Conservation (phyloP, 495 filamentous ascomycete species). For the Poronia punctata region DNA sequence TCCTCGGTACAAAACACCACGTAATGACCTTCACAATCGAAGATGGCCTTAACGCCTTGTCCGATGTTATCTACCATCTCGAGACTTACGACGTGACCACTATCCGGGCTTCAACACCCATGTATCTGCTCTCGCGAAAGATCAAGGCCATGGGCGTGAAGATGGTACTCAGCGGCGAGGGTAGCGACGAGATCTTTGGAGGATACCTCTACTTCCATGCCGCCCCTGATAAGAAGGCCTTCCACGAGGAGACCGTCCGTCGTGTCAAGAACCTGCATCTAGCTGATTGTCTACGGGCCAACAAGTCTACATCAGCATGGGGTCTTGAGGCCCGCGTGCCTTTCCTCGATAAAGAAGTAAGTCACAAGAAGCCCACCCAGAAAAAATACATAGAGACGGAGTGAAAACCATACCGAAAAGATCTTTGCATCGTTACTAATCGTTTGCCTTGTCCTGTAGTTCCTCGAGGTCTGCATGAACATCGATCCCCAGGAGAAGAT, state of each 20-base stretch:
- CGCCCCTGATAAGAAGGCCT: slow-evolving; percentile 80
- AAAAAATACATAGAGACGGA: no score
- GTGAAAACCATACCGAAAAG: no score
- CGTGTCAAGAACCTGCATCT: slow-evolving; percentile 93
- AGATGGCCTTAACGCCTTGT: slow-evolving; percentile 90
- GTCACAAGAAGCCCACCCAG: slow-evolving; percentile 7
- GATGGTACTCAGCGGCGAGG: slow-evolving; percentile 97
- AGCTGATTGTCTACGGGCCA: slow-evolving; percentile 90
- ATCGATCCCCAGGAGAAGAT: slow-evolving; percentile 92
- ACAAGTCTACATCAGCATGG: slow-evolving; percentile 99
- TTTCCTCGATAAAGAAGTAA: slow-evolving; percentile 85
- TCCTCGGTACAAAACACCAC: slow-evolving; percentile 95
- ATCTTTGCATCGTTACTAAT: neutral
- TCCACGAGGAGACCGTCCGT: slow-evolving; percentile 88
- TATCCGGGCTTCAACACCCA: slow-evolving; percentile 95
- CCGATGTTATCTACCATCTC: slow-evolving; percentile 95
- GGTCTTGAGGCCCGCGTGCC: slow-evolving; percentile 96
- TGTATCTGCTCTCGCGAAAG: slow-evolving; percentile 95
- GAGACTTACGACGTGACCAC: slow-evolving; percentile 98
- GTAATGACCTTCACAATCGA: slow-evolving; percentile 96
- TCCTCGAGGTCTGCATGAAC: slow-evolving; percentile 85
- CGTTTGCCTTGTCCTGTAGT: slow-evolving; percentile 41
- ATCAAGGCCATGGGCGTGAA: slow-evolving; percentile 99
- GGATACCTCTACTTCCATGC: slow-evolving; percentile 98
- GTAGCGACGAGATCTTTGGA: slow-evolving; percentile 91